A percentile compares a stretch with the other conserved stretches of the same genome.
phyloP scores from a whole-genome alignment of 345 rosid species.

The Euphorbia tirucalli region DNA sequence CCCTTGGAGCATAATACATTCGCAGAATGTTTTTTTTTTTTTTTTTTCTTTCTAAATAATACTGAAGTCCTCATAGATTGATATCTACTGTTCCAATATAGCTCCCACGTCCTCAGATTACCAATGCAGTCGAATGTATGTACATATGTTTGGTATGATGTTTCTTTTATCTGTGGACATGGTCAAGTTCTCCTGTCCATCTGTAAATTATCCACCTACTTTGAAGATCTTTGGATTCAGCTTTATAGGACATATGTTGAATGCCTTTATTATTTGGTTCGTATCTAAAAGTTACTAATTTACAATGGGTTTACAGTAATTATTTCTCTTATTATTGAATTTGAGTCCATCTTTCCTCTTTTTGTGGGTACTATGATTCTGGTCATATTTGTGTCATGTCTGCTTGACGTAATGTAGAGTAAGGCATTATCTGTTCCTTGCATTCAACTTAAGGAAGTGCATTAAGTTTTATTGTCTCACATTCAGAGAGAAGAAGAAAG shows the following conservation, averaged over 20 bases:
- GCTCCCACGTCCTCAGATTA: background rate
- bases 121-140: background rate
- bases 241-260: background rate
- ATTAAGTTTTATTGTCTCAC: constrained; percentile 3
- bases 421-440: background rate
- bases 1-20: background rate
- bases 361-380: background rate
- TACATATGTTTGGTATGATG: background rate
- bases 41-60: background rate
- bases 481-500: constrained; percentile 57
- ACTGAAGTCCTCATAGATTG: background rate
- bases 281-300: background rate
- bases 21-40: background rate
- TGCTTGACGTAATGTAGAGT: background rate
- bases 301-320: background rate
- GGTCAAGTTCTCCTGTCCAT: background rate
- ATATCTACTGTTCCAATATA: background rate
- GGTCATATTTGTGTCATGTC: background rate
- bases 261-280: background rate
- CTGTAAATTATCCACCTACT: background rate
- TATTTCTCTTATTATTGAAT: background rate
- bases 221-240: background rate
- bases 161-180: background rate
- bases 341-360: background rate
- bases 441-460: background rate